Conservation (phyloP, 441 rosid genomes). For the Jatropha multifida region DNA sequence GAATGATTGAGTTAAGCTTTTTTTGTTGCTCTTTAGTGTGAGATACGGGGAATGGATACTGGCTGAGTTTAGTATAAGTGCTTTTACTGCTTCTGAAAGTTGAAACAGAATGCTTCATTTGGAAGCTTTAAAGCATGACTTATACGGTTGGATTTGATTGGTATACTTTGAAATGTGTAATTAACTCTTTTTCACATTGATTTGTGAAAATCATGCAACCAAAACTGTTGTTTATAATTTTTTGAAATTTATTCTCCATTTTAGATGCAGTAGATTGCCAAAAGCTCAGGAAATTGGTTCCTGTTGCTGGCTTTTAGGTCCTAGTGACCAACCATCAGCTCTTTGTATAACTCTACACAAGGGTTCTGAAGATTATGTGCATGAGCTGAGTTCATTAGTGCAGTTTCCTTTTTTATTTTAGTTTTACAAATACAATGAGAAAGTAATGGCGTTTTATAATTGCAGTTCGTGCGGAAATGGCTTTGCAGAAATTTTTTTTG, state of each 20-base stretch:
- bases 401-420: background rate
- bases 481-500: background rate
- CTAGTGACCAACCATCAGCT: background rate
- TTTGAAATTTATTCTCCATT: background rate
- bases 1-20: background rate
- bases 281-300: background rate
- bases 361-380: background rate
- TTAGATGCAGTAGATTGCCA: background rate
- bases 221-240: background rate
- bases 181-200: background rate
- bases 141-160: background rate
- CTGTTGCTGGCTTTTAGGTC: background rate
- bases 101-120: constrained; percentile 7
- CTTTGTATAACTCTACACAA: background rate
- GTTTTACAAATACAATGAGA: constrained; percentile 1
- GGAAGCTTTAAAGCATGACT: background rate
- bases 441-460: background rate
- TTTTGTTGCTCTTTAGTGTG: background rate
- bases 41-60: background rate
- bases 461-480: background rate
- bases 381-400: background rate
- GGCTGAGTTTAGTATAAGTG: constrained; percentile 7
- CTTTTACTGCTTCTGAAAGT: background rate
- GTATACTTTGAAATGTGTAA: background rate
- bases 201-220: background rate